A percentile compares a stretch with the other conserved stretches of the same genome.
These are phyloP conservation scores for Trichosporon ovoides DNA, from an alignment of 1,284 basidiomycete species.

Conservation along the genomic window DNA sequence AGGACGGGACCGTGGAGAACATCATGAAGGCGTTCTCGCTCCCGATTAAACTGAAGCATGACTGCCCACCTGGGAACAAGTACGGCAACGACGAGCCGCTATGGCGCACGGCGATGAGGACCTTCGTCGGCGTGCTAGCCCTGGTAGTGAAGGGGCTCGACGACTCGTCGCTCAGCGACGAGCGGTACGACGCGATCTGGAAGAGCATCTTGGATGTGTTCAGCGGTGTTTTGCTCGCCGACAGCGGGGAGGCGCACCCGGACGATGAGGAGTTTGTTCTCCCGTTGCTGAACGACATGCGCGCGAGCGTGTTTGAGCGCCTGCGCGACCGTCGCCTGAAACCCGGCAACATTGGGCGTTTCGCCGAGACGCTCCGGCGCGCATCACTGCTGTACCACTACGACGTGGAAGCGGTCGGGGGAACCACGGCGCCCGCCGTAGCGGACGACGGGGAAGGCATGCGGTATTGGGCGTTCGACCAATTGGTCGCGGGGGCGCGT, in stretches of 20 bases:
- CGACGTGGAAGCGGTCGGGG: slow-evolving; percentile 25
- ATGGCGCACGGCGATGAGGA: slow-evolving; percentile 65
- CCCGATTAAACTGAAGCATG: slow-evolving; percentile 89
- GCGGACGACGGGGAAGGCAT: slow-evolving; percentile 72
- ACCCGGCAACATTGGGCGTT: slow-evolving; percentile 62
- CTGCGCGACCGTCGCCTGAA: slow-evolving; percentile 66
- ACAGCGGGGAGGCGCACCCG: slow-evolving; percentile 63
- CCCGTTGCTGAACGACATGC: slow-evolving; percentile 68
- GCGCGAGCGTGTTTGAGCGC: slow-evolving; percentile 70
- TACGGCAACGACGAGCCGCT: slow-evolving; percentile 76
- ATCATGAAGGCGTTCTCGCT: slow-evolving; percentile 80
- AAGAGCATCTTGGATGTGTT: slow-evolving; percentile 77
- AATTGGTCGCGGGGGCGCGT: slow-evolving; percentile 57
- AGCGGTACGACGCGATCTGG: slow-evolving; percentile 73
- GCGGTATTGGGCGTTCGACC: slow-evolving; percentile 89
- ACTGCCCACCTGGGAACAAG: slow-evolving; percentile 80
- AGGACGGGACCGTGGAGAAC: slow-evolving; percentile 74
- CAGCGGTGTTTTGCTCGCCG: slow-evolving; percentile 72
- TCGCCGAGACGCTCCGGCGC: slow-evolving; percentile 67
- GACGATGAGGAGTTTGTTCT: slow-evolving; percentile 88
- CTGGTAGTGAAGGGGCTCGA: slow-evolving; percentile 19
- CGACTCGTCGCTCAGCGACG: slow-evolving; percentile 54
- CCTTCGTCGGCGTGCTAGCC: slow-evolving; percentile 25
- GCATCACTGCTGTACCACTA: slow-evolving; percentile 64
- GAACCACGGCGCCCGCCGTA: slow-evolving; percentile 36